A percentile compares a stretch with the other conserved stretches of the same genome.
Evolutionary conservation across 352 stramenopile genomes (phyloP).

Genomic region (Plasmopara viticola): DNA sequence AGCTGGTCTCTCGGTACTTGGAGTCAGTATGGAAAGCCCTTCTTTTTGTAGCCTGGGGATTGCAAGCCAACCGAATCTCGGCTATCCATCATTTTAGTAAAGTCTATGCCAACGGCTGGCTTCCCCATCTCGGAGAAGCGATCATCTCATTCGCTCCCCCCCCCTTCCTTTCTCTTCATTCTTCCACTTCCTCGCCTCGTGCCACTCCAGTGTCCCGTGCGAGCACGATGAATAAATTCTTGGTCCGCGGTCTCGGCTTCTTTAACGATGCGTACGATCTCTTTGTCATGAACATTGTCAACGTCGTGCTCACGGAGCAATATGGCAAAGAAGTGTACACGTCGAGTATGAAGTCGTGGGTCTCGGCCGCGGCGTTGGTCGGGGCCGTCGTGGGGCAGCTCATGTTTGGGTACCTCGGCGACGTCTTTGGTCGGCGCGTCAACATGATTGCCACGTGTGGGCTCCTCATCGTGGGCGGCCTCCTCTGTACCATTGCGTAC

Average conservation of each 20-base stretch:
- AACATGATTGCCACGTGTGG: conserved; percentile 23
- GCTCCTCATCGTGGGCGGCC: conserved; percentile 13
- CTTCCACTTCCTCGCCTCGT: too few species aligned
- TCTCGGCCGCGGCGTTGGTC: conserved; percentile 37
- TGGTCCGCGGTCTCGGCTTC: conserved; percentile 68
- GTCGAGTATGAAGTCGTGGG: conserved; percentile 48
- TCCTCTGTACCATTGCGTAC: conserved; percentile 15
- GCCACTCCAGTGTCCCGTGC: too few species aligned
- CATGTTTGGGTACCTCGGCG: conserved; percentile 15
- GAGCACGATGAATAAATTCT: conserved; percentile 44
- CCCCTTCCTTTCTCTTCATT: too few species aligned
- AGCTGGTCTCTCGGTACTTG: too few species aligned
- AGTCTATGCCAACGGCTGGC: too few species aligned
- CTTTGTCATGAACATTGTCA: conserved; percentile 81
- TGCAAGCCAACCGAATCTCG: too few species aligned
- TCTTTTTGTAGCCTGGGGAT: too few species aligned
- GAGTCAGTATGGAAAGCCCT: too few species aligned
- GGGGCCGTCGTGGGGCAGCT: conserved; percentile 17
- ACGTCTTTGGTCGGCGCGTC: conserved; percentile 19
- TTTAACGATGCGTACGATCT: conserved; percentile 77
- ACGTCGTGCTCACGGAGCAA: conserved; percentile 74
- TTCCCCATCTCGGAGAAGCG: too few species aligned
- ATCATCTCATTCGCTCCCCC: too few species aligned
- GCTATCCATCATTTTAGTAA: too few species aligned
- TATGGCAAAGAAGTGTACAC: conserved; percentile 59